Evolutionary conservation across 352 stramenopile genomes (phyloP).

Genomic region (Labyrinthula sp.): DNA sequence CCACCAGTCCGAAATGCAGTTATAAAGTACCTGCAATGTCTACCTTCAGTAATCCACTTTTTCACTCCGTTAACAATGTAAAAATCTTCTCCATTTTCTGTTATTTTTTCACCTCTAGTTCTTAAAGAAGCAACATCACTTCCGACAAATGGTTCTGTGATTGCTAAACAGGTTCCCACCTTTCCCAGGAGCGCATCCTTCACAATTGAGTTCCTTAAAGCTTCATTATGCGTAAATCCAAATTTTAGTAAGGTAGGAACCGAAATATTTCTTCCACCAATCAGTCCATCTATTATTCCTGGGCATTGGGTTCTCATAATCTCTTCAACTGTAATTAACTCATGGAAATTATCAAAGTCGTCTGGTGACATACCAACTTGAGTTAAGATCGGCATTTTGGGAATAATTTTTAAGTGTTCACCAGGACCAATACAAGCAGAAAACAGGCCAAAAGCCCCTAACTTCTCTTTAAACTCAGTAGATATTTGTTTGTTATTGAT

Average conservation of each 20-base stretch:
- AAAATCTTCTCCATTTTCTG: too few species aligned
- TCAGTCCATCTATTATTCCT: constrained; percentile 13
- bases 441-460: constrained; percentile 20
- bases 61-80: constrained; percentile 25
- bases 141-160: constrained; percentile 25
- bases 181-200: constrained; percentile 11
- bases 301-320: neutral
- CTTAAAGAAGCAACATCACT: constrained; percentile 18
- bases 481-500: constrained; percentile 2
- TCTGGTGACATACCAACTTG: constrained; percentile 37
- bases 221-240: constrained; percentile 37
- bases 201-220: constrained; percentile 4
- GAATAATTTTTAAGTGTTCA: constrained; percentile 26
- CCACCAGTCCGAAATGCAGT: constrained; percentile 8
- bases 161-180: constrained; percentile 14
- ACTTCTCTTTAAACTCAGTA: constrained; percentile 1
- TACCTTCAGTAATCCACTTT: constrained; percentile 20
- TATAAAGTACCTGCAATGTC: constrained; percentile 9
- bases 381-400: constrained; percentile 9
- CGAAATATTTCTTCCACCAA: constrained; percentile 16
- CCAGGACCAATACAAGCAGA: constrained; percentile 9
- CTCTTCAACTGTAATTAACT: constrained; percentile 30
- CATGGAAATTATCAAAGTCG: constrained; percentile 36
- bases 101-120: constrained; percentile 14
- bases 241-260: constrained; percentile 11